Conservation (phyloP, 257 asterid genomes). For the Solanum microdontum region DNA sequence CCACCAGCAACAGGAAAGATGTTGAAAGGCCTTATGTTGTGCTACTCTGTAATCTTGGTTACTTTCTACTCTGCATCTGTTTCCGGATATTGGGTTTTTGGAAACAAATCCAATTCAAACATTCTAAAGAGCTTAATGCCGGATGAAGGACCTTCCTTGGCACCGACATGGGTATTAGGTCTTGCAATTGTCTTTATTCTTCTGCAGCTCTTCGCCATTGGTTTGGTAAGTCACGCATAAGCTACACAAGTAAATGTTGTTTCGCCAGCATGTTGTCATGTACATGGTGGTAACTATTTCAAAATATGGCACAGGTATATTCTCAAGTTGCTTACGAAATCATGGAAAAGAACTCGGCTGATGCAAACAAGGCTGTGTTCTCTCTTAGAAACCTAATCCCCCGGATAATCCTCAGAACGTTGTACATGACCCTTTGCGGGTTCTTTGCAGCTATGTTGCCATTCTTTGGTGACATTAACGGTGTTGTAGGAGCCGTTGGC, state of each 20-base stretch:
- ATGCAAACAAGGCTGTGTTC: conserved; percentile 58
- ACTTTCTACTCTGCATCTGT: conserved; percentile 88
- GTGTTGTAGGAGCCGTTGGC: conserved; percentile 86
- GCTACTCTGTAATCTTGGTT: conserved; percentile 71
- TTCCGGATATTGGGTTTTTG: conserved; percentile 90
- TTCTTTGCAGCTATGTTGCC: conserved; percentile 92
- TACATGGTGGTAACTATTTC: not conserved
- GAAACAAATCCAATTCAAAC: conserved; percentile 70
- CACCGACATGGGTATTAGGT: conserved; percentile 65
- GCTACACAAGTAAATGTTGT: not conserved
- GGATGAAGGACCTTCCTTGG: conserved; percentile 64
- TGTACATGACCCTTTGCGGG: conserved; percentile 62
- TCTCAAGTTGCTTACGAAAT: conserved; percentile 96
- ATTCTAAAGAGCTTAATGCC: conserved; percentile 69
- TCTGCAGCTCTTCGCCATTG: conserved; percentile 78
- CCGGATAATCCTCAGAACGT: conserved; percentile 61
- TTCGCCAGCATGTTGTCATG: not conserved
- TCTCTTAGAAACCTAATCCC: conserved; percentile 77
- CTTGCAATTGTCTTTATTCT: conserved; percentile 51
- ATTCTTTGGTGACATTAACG: conserved; percentile 85
- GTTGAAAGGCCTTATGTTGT: conserved; percentile 84
- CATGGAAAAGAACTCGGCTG: conserved; percentile 90
- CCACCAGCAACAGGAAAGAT: conserved; percentile 95
- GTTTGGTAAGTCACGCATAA: conserved; percentile 40
- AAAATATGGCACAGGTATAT: conserved; percentile 39